Conservation (phyloP, 2,329 filamentous ascomycete species). For the Aspergillus felis region DNA sequence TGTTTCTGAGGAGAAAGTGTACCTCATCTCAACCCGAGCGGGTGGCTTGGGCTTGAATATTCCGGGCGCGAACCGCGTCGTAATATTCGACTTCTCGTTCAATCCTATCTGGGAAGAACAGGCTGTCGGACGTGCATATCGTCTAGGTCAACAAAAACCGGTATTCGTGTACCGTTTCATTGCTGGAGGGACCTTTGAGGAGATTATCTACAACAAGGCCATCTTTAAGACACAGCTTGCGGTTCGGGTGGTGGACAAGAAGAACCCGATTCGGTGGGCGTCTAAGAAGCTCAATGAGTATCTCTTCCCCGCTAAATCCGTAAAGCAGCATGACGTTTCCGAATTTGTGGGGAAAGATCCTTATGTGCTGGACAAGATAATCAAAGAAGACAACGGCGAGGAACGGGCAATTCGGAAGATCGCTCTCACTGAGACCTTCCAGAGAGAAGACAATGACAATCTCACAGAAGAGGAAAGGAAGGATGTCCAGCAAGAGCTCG, state of each 20-base stretch:
- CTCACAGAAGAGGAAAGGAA: constrained; percentile 60
- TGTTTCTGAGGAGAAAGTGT: constrained; percentile 51
- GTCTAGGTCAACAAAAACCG: constrained; percentile 73
- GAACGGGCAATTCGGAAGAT: constrained; percentile 43
- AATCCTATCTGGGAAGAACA: constrained; percentile 82
- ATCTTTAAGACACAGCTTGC: constrained; percentile 82
- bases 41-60: constrained; percentile 84
- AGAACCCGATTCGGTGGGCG: constrained; percentile 67
- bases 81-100: constrained; percentile 80
- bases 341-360: constrained; percentile 57
- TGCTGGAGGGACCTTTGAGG: constrained; percentile 74
- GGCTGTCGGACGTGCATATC: constrained; percentile 80
- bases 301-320: constrained; percentile 55
- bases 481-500: constrained; percentile 49
- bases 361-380: constrained; percentile 56
- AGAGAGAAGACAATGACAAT: constrained; percentile 62
- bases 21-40: constrained; percentile 78
- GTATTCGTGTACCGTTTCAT: constrained; percentile 84
- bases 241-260: constrained; percentile 76
- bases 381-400: constrained; percentile 19
- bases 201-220: constrained; percentile 65
- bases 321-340: constrained; percentile 50
- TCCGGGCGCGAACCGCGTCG: constrained; percentile 74
- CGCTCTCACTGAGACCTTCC: constrained; percentile 67
- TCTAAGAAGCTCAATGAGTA: constrained; percentile 52